Evolutionary conservation across 345 rosid genomes (phyloP), one percentile per base, ranked within the genome.

Genomic region (Boechera stricta): DNA sequence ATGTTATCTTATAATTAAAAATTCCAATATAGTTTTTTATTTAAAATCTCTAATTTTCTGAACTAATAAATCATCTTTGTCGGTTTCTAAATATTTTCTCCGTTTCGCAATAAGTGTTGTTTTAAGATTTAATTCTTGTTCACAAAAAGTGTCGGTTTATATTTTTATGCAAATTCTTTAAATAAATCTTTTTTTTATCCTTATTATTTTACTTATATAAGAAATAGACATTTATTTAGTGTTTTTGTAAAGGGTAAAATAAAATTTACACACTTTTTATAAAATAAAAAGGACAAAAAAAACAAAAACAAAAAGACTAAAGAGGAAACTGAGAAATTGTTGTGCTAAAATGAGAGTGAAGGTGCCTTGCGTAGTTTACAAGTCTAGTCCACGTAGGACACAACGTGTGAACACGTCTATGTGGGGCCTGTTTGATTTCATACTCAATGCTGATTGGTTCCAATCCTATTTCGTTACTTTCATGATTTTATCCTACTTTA

Each of bases 321-420:
- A 41, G 21, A 45, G 31, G 67, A 71, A 53, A 53, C 7, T 24
- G 15, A 48, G 35, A 59, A 41, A 5, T 31, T 51, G 60, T 48
- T 36, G 15, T 57, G 47, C 55, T 47, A 28, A 57, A 71, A 56
- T 24, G 64, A 59, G 63, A 75, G 45, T 64, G 59, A 32, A 71
- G 35, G 61, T 79, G 42, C 64, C 33, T 81, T 76, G 77, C 86
- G 69, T 84, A 61, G 65, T 39, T 67, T 64, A 59, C 4, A 77
- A 79, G 89, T 85, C 81, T 84, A 24, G 18, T 80, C 89, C 91
- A 87, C 85, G 85, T 85, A 31, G 74, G 87, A 83, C 16, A 69
- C 51, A 71, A 85, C 88, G 93, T 85, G 87, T 67, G 71, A 18
- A 39, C 76, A 77, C 77, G 89, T 84, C 79, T 35, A 18, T n/a